Base-by-base conservation (phyloP, 345 rosid genomes). In the Murraya koenigii region DNA sequence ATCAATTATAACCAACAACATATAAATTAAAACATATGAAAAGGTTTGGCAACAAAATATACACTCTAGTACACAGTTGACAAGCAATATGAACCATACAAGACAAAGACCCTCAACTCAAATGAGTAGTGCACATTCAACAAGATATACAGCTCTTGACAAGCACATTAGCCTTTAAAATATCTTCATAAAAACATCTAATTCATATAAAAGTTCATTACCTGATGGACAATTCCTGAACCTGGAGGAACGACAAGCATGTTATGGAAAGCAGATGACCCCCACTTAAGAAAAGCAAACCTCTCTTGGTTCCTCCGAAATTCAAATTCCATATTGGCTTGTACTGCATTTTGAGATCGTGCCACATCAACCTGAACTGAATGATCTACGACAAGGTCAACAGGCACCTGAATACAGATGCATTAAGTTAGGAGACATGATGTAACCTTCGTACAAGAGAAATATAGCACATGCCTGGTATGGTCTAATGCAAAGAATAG, bases 331-430 rank as follows among this genome's bases (percentile, higher is more conserved):
- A 83, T 84, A 76, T 93, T 95, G 69, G 78, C 84, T 83, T 86
- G 85, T 36, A 89, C 88, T 4, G 97, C 93, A 80, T 90, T 89
- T 39, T 90, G 97, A 38, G 94, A 82, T 77, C 93, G 73, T 54
- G 97, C 85, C 35, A 90, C 89, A 75, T 95, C 97, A 71, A 93
- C 98, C 78, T 91, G 98, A 80, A 95, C 95, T 36, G 98, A 95
- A 80, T 93, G 95, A 85, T 95, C 93, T 71, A 91, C 73, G 54
- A 95, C 97, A 22, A 93, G 91, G 76, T 95, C 94, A 5, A 93
- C 93, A n/a, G 97, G 97, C 73, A 93, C 94, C 97, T 95, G 88
- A 36, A 83, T 32, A 54, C 44, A 77, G 65, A 47, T 47, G 64
- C 10, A 47, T 22, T 54, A 69, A 23, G 59, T 66, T 72, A 75